Conservation (phyloP, 441 rosid genomes). For the Pelargonium exstipulatum region DNA sequence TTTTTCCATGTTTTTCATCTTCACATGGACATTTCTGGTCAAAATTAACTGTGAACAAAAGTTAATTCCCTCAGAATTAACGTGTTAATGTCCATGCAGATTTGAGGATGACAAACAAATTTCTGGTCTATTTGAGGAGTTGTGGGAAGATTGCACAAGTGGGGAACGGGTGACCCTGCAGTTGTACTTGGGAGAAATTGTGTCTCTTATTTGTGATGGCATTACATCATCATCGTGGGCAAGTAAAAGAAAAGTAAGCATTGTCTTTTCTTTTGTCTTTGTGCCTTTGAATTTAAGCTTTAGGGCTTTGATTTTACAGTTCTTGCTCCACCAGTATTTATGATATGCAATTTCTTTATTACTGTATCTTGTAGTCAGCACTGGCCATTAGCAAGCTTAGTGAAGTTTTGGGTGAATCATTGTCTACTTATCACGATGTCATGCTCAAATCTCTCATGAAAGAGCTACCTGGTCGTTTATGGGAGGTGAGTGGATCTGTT, state of each 20-base stretch:
- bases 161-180: conserved; percentile 83
- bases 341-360: conserved; percentile 17
- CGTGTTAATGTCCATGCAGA: conserved; percentile 40
- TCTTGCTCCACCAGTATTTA: conserved; percentile 14
- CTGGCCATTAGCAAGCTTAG: conserved; percentile 74
- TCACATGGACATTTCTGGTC: too few species aligned
- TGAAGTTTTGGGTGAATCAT: conserved; percentile 78
- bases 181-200: conserved; percentile 73
- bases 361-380: conserved; percentile 55
- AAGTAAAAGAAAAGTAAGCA: conserved; percentile 71
- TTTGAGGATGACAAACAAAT: conserved; percentile 89
- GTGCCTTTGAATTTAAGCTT: conserved; percentile 1
- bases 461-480: conserved; percentile 88
- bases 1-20: neutral
- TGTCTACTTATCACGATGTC: conserved; percentile 52
- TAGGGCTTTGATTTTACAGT: neutral
- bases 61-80: neutral
- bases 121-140: conserved; percentile 82
- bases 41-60: neutral
- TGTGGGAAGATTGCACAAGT: conserved; percentile 92
- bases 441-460: conserved; percentile 62
- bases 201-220: conserved; percentile 65
- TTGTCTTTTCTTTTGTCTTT: conserved; percentile 10
- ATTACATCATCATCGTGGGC: conserved; percentile 87
- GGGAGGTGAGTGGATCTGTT: conserved; percentile 62